A percentile compares a stretch with the other conserved stretches of the same genome.
phyloP scores from a whole-genome alignment of 202 grass and related monocot species.

The Digitaria exilis region DNA sequence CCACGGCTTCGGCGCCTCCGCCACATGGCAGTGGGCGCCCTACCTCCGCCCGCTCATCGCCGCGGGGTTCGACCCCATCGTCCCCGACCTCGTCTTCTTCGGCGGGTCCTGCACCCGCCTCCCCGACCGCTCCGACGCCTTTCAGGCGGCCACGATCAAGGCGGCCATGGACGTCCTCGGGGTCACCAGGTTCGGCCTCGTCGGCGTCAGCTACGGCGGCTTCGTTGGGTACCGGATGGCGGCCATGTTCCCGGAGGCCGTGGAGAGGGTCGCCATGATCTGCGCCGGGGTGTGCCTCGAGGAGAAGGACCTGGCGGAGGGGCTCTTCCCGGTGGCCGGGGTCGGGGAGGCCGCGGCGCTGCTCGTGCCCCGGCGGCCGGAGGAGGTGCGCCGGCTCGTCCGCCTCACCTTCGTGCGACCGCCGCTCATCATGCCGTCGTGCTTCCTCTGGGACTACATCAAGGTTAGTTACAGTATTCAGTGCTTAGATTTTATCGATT shows the following conservation, averaged over 20 bases:
- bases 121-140: slow-evolving; percentile 68
- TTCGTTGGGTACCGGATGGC: slow-evolving; percentile 80
- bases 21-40: slow-evolving; percentile 84
- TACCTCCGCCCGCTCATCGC: slow-evolving; percentile 73
- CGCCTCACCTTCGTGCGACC: slow-evolving; percentile 76
- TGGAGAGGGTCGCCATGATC: slow-evolving; percentile 55
- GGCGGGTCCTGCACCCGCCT: slow-evolving; percentile 62
- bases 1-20: slow-evolving; percentile 85
- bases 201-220: slow-evolving; percentile 83
- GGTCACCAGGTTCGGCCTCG: slow-evolving; percentile 50
- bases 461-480: slow-evolving; percentile 42
- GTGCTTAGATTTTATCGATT: not conserved
- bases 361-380: slow-evolving; percentile 73
- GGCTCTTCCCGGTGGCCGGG: slow-evolving; percentile 73
- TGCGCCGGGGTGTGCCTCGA: slow-evolving; percentile 86
- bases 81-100: slow-evolving; percentile 96
- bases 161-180: slow-evolving; percentile 64
- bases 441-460: slow-evolving; percentile 92
- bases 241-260: slow-evolving; percentile 61
- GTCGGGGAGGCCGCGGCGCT: slow-evolving; percentile 63
- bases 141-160: slow-evolving; percentile 67
- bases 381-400: slow-evolving; percentile 78
- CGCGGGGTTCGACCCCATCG: slow-evolving; percentile 82
- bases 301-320: slow-evolving; percentile 72
- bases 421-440: slow-evolving; percentile 75